Evolutionary conservation across 2,329 filamentous ascomycete genomes (phyloP).

Genomic region (Penicillium polonicum): DNA sequence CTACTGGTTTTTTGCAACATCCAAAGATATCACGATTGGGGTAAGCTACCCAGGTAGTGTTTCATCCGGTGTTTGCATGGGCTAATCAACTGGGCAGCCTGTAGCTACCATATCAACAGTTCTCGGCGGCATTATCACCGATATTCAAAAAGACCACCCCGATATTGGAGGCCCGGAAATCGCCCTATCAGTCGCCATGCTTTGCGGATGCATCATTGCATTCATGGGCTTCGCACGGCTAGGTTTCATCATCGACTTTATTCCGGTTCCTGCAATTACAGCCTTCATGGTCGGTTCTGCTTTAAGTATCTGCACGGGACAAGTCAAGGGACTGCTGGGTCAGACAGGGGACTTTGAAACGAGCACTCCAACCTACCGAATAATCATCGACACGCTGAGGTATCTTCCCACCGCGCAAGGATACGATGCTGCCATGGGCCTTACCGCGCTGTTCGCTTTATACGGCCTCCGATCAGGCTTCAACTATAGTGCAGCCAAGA

Average conservation of each 20-base stretch:
- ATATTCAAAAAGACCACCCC: slow-evolving; percentile 57
- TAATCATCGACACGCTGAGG: slow-evolving; percentile 76
- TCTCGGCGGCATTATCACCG: slow-evolving; percentile 72
- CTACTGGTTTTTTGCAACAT: slow-evolving; percentile 96
- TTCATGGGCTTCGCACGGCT: slow-evolving; percentile 73
- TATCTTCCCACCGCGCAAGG: slow-evolving; percentile 59
- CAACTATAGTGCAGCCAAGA: slow-evolving; percentile 62
- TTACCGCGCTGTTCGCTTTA: slow-evolving; percentile 73
- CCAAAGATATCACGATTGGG: slow-evolving; percentile 94
- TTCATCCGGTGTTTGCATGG: background rate
- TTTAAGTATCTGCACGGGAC: slow-evolving; percentile 9
- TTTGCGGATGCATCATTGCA: slow-evolving; percentile 71
- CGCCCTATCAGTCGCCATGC: slow-evolving; percentile 71
- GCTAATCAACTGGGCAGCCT: slow-evolving; percentile 53
- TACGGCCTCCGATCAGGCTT: slow-evolving; percentile 69
- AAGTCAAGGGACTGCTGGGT: slow-evolving; percentile 35
- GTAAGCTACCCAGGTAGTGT: slow-evolving; percentile 50
- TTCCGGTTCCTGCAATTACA: slow-evolving; percentile 9
- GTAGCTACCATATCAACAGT: slow-evolving; percentile 92
- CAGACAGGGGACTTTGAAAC: slow-evolving; percentile 64
- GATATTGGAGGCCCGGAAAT: slow-evolving; percentile 60
- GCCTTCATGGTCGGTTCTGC: slow-evolving; percentile 14
- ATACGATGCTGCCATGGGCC: slow-evolving; percentile 76
- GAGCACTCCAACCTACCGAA: slow-evolving; percentile 72
- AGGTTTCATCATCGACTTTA: slow-evolving; percentile 46